A percentile compares a stretch with the other conserved stretches of the same genome.
These are phyloP conservation scores for Tylopilus sp. DNA, from an alignment of 768 basidiomycete species.

Conservation along the genomic window DNA sequence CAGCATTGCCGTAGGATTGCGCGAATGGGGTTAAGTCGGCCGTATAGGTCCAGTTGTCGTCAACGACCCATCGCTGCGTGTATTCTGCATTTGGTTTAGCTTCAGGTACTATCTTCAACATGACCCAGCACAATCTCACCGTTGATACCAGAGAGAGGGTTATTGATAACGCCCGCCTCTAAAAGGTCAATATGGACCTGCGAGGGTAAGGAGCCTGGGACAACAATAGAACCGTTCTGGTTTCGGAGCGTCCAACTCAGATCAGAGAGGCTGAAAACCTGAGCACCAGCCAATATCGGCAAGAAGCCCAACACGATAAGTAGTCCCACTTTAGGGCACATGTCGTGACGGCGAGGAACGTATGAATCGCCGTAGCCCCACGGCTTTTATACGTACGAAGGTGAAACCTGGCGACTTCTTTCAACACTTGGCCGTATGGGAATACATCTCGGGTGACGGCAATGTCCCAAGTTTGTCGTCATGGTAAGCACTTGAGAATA, in stretches of 20 bases:
- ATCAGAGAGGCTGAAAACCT: conserved; percentile 41
- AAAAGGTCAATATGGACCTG: conserved; percentile 53
- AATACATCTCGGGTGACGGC: too few relatives aligned
- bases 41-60: conserved; percentile 59
- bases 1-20: conserved; percentile 15
- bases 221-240: conserved; percentile 49
- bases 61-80: conserved; percentile 51
- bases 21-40: conserved; percentile 48
- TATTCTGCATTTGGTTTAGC: conserved; percentile 30
- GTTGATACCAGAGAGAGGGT: conserved; percentile 52
- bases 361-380: neutral
- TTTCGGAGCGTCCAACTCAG: conserved; percentile 53
- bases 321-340: neutral
- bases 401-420: conserved; percentile 2
- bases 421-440: conserved; percentile 4
- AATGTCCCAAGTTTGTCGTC: too few relatives aligned
- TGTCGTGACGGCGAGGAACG: conserved; percentile 1
- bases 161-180: conserved; percentile 50
- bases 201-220: conserved; percentile 50
- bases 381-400: neutral
- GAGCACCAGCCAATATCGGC: conserved; percentile 13
- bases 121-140: conserved; percentile 35
- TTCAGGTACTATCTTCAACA: neutral
- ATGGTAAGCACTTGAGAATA: too few relatives aligned
- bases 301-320: conserved; percentile 7